phyloP scores from a whole-genome alignment of 371 early-diverging fungal species.

The Apophysomyces elegans region DNA sequence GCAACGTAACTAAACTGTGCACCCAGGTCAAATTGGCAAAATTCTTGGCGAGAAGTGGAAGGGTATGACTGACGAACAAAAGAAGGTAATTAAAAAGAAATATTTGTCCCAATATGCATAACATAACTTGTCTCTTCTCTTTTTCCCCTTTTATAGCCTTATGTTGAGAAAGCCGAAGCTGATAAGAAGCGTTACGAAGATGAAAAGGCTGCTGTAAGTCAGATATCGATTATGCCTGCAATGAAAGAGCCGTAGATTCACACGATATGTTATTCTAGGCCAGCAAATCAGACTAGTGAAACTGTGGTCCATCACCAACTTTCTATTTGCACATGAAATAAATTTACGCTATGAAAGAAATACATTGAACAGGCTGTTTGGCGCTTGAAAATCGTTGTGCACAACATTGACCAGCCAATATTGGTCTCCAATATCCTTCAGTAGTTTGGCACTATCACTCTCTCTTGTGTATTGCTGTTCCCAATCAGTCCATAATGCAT shows the following conservation, averaged over 20 bases:
- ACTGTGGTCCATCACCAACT: neutral
- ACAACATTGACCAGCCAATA: conserved; percentile 93
- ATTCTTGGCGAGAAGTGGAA: conserved; percentile 85
- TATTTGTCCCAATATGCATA: conserved; percentile 10
- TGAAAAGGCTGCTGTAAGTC: conserved; percentile 62
- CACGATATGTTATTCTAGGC: neutral
- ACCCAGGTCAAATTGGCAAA: conserved; percentile 71
- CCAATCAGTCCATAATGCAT: conserved; percentile 92
- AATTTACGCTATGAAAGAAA: conserved; percentile 35
- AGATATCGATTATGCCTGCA: conserved; percentile 15
- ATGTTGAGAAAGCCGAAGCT: conserved; percentile 50
- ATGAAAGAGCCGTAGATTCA: conserved; percentile 1
- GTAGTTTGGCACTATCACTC: conserved; percentile 57
- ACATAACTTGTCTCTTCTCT: neutral
- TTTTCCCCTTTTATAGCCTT: conserved; percentile 41
- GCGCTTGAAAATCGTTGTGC: conserved; percentile 82
- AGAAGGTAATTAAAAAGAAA: conserved; percentile 48
- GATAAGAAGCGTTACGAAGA: conserved; percentile 80
- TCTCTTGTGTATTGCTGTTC: conserved; percentile 70
- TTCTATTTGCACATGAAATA: conserved; percentile 3
- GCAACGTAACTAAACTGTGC: neutral
- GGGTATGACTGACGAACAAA: conserved; percentile 61
- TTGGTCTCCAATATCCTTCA: conserved; percentile 66
- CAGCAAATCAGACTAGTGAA: conserved; percentile 1
- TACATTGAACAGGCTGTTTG: conserved; percentile 59